Conservation (phyloP, 805 yeast species). For the Candida arabinofermentans region DNA sequence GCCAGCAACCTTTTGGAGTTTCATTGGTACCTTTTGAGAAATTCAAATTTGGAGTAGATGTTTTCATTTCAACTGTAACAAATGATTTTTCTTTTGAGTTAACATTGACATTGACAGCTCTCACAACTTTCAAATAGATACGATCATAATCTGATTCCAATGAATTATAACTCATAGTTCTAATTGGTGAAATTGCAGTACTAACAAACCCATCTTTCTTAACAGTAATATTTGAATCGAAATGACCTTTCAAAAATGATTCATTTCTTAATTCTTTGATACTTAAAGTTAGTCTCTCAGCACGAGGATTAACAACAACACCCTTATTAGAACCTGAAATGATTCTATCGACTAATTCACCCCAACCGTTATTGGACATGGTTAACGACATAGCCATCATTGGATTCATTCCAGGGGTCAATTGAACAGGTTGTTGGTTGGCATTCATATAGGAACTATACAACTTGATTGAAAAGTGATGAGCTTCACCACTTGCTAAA, state of each 20-base stretch:
- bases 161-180: constrained; percentile 63
- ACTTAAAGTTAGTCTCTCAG: constrained; percentile 63
- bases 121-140: constrained; percentile 56
- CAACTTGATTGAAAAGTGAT: constrained; percentile 65
- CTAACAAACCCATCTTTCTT: constrained; percentile 22
- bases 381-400: constrained; percentile 33
- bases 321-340: constrained; percentile 72
- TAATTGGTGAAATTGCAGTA: constrained; percentile 60
- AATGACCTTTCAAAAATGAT: constrained; percentile 1
- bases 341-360: constrained; percentile 75
- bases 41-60: constrained; percentile 46
- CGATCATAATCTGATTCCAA: constrained; percentile 56
- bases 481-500: constrained; percentile 57
- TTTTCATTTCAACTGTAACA: constrained; percentile 50
- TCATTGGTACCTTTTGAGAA: constrained; percentile 73
- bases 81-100: constrained; percentile 32
- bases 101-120: constrained; percentile 21
- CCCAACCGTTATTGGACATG: constrained; percentile 74
- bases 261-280: constrained; percentile 69
- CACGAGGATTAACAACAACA: constrained; percentile 76
- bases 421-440: constrained; percentile 25
- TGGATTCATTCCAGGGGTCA: constrained; percentile 31
- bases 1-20: constrained; percentile 50
- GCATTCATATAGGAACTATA: constrained; percentile 63
- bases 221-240: constrained; percentile 9